Conservation (phyloP, 2,329 filamentous ascomycete species). For the Clonostachys sp. region DNA sequence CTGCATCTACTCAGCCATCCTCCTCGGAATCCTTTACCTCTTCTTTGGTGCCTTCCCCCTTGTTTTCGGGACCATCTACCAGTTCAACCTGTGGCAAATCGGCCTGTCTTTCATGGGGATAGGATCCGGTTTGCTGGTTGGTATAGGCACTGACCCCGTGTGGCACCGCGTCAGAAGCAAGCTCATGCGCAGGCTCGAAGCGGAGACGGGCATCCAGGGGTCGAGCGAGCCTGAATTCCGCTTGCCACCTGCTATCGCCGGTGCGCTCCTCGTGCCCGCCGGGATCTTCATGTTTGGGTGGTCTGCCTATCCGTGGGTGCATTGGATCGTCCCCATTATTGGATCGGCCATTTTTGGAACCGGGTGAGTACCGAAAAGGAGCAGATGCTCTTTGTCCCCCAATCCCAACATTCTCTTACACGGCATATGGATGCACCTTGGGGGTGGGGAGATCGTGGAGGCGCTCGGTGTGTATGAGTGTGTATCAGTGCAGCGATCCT, state of each 20-base stretch:
- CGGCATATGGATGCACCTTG: neutral
- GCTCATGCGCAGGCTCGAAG: constrained; percentile 50
- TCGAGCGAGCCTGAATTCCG: constrained; percentile 82
- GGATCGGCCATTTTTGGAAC: constrained; percentile 66
- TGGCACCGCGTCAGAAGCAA: constrained; percentile 57
- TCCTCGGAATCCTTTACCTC: constrained; percentile 85
- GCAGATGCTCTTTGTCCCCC: neutral
- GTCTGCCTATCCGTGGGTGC: constrained; percentile 70
- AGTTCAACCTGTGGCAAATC: constrained; percentile 72
- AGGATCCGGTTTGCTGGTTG: constrained; percentile 62
- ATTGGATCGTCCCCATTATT: constrained; percentile 74
- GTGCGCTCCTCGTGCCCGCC: constrained; percentile 72
- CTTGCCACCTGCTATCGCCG: constrained; percentile 69
- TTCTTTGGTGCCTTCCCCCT: constrained; percentile 87
- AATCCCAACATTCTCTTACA: neutral
- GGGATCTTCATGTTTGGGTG: constrained; percentile 88
- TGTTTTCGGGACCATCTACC: constrained; percentile 70
- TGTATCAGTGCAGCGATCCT: too few species aligned
- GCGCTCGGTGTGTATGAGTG: too few species aligned
- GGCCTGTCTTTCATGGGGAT: constrained; percentile 76
- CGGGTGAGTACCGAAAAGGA: constrained; percentile 47
- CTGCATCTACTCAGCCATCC: constrained; percentile 75
- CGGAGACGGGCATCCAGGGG: constrained; percentile 44
- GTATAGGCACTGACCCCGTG: constrained; percentile 58
- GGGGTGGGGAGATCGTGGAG: too few species aligned